Conservation (phyloP, 1,284 basidiomycete species). For the Ceratobasidium sp. region DNA sequence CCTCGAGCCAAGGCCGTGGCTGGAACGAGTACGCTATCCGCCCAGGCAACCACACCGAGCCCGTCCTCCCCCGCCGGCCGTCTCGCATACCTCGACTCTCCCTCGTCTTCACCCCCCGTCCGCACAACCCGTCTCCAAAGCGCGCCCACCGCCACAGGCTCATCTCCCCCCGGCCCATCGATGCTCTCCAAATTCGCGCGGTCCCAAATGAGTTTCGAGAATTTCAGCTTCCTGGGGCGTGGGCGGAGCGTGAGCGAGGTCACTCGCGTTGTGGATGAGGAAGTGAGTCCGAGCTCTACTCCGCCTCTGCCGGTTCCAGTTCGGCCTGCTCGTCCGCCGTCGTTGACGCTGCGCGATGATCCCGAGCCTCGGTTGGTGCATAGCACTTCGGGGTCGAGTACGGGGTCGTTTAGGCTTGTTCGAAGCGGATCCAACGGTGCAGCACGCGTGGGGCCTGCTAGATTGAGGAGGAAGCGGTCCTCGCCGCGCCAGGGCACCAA, state of each 20-base stretch:
- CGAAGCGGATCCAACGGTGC: background rate
- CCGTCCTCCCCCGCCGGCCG: background rate
- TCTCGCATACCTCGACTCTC: background rate
- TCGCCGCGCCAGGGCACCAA: conserved; percentile 19
- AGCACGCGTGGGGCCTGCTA: too few relatives aligned
- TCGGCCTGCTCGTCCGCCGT: conserved; percentile 21
- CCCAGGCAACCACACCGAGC: background rate
- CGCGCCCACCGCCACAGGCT: background rate
- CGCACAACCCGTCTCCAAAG: conserved; percentile 12
- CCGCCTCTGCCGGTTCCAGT: background rate
- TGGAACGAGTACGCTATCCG: background rate
- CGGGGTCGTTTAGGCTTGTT: background rate
- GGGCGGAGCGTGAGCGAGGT: conserved; percentile 22
- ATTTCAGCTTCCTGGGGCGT: conserved; percentile 24
- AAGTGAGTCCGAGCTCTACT: background rate
- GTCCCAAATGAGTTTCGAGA: conserved; percentile 1
- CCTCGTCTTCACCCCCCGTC: background rate
- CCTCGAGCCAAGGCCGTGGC: background rate
- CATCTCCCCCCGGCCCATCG: background rate
- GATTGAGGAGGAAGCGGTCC: conserved; percentile 20
- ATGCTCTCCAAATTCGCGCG: conserved; percentile 18
- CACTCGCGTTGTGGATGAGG: background rate
- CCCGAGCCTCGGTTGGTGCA: background rate
- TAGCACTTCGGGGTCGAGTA: conserved; percentile 16
- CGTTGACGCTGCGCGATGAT: conserved; percentile 11